Base-by-base conservation (phyloP, 495 filamentous ascomycete species). In the Ascodesmis nigricans region DNA sequence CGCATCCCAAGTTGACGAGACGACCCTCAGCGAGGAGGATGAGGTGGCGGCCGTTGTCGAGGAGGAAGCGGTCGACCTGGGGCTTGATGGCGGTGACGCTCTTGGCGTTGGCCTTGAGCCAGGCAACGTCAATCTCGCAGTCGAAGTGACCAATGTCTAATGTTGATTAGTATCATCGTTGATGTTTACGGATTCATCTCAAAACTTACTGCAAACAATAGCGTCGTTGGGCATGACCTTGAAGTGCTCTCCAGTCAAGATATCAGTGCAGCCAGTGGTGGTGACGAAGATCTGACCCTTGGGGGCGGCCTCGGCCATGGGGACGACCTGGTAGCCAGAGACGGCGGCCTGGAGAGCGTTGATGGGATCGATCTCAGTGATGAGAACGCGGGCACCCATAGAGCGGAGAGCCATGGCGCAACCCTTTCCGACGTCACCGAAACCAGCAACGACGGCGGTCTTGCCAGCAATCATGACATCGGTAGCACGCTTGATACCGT, bases 401-500 rank as follows among this genome's bases (percentile, higher is more conserved):
- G 71, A 73, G 57, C 80, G 76, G 18, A 97, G 78, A 50, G 87
- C 87, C 61, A 83, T 70, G 45, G 83, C 82, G 55, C 87, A 95
- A 47, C 87, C 87, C 75, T 97, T 97, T 58, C 87, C 87, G 58
- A 97, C 87, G 60, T 97, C 87, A 70, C 87, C 87, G 65, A 75
- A 97, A 55, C 87, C 87, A 47, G 87, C 87, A 49, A 97, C 90
- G 43, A 95, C 81, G 35, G 72, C 84, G 45, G 93, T 69, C 74
- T 97, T 95, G 55, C 87, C 90, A 50, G 90, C 87, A 66, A 97
- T 81, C 87, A 97, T 97, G 58, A 95, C 87, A 67, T 97, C 87
- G 55, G 87, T 97, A 38, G 87, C 87, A 63, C 87, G 84, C 76
- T 95, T 97, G 71, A 97, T 97, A 60, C 87, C 87, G 59, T 97